Evolutionary conservation across 1,284 basidiomycete species (phyloP), one percentile per base, ranked within the genome.

Genomic region (Stygiomarasmius scandens): DNA sequence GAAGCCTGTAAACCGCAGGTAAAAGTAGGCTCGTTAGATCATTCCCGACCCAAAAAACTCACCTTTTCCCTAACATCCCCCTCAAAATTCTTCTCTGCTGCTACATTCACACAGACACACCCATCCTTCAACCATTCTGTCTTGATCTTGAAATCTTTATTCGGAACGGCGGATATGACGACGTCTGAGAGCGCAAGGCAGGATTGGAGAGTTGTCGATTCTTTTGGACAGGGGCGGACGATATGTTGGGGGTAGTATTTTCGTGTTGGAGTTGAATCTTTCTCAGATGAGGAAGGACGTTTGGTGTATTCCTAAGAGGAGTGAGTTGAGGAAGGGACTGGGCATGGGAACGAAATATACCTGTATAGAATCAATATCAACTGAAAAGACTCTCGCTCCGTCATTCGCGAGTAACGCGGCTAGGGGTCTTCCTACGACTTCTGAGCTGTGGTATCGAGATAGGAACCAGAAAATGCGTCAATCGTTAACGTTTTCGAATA

Each of bases 31-130:
- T 53, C n/a, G n/a, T n/a, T n/a, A n/a, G 36, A 36, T 46, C 9
- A 27, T n/a, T 24, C 36, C 22, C 22, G 20, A 22, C 52, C 12
- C 49, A 46, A 56, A 51, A 19, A 16, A 5, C 29, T 32, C 12
- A 92, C 94, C 80, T 95, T 93, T 49, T 96, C 93, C 62, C 94
- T 83, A 19, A 98, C 90, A 69, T 97, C 90, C 60, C 86, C 86
- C 70, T 97, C 94, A 69, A 98, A 99, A 74, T 99, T 99, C 80
- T 96, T 98, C 68, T 97, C 95, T 3, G 92, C 89, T 24, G 94
- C 90, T 49, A 99, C 93, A 69, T 98, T 98, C 60, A 98, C 77
- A 66, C 94, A 96, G 1, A 96, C 77, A 63, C 95, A 96, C 2
- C 96, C 96, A 64, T 95, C 92, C 76, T 96, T 96, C 65, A 99